Evolutionary conservation across 371 early-diverging fungal species (phyloP).

Genomic region (Zancudomyces culisetae): DNA sequence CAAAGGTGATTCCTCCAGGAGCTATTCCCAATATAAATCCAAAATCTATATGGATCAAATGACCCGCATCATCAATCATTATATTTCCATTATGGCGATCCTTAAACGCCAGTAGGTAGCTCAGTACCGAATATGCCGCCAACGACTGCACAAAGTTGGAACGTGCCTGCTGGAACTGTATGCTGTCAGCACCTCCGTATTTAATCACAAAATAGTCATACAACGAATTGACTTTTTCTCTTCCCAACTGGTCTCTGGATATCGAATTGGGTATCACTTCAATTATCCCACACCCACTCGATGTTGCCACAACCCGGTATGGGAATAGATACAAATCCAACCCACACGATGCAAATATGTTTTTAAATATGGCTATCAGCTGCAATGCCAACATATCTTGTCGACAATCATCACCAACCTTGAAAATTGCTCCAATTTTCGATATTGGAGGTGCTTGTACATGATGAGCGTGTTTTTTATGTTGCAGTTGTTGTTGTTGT

Average conservation of each 20-base stretch:
- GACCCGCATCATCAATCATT: slow-evolving; percentile 95
- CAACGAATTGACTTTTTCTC: slow-evolving; percentile 93
- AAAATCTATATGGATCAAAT: slow-evolving; percentile 98
- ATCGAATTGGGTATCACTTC: slow-evolving; percentile 98
- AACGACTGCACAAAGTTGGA: slow-evolving; percentile 89
- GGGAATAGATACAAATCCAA: slow-evolving; percentile 94
- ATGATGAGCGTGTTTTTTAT: too few species aligned
- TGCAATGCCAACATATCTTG: slow-evolving; percentile 98
- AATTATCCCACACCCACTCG: slow-evolving; percentile 95
- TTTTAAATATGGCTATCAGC: slow-evolving; percentile 92
- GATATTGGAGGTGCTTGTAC: slow-evolving; percentile 2
- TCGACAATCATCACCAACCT: slow-evolving; percentile 97
- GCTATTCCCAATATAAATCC: slow-evolving; percentile 98
- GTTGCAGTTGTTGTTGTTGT: too few species aligned
- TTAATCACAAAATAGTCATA: slow-evolving; percentile 88
- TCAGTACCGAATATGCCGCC: slow-evolving; percentile 93
- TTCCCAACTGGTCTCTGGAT: slow-evolving; percentile 94
- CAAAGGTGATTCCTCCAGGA: slow-evolving; percentile 96
- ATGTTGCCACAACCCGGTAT: slow-evolving; percentile 95
- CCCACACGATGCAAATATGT: slow-evolving; percentile 79
- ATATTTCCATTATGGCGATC: slow-evolving; percentile 99
- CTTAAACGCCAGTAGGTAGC: slow-evolving; percentile 93
- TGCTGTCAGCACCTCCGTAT: slow-evolving; percentile 84
- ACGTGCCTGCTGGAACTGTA: slow-evolving; percentile 80
- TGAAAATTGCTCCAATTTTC: slow-evolving; percentile 86